Percentiles rank a stretch among this genome's conserved stretches.
These are phyloP conservation scores for Pichia kudriavzevii DNA, from an alignment of 1,139 yeast species.

Conservation along the genomic window DNA sequence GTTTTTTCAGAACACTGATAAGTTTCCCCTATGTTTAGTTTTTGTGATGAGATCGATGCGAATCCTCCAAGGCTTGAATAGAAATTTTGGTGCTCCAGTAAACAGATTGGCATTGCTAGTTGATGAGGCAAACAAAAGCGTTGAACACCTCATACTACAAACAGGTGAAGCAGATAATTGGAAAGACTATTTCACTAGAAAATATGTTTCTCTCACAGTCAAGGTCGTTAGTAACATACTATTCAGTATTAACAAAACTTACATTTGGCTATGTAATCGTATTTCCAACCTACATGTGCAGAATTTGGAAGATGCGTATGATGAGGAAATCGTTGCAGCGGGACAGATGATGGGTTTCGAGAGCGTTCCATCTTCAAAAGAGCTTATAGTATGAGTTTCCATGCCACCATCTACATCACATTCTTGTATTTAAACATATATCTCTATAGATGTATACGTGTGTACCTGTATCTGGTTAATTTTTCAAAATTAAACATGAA, in stretches of 20 bases:
- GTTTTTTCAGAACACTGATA: conserved; percentile 54
- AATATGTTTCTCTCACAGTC: conserved; percentile 15
- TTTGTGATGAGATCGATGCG: conserved; percentile 67
- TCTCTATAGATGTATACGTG: no score
- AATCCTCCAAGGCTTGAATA: conserved; percentile 65
- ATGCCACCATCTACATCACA: neutral
- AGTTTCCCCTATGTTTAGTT: conserved; percentile 59
- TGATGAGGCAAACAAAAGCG: conserved; percentile 37
- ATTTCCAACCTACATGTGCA: conserved; percentile 16
- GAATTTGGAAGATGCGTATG: conserved; percentile 26
- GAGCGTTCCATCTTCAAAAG: conserved; percentile 23
- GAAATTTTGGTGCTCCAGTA: conserved; percentile 62
- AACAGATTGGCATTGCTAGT: conserved; percentile 62
- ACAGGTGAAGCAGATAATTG: conserved; percentile 11
- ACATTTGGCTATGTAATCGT: conserved; percentile 23
- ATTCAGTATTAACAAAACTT: conserved; percentile 18
- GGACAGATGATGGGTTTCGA: conserved; percentile 26
- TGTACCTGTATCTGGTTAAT: no score
- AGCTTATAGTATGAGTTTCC: conserved; percentile 14
- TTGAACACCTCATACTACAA: conserved; percentile 11
- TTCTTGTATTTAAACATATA: no score
- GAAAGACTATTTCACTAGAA: conserved; percentile 14
- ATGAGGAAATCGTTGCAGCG: conserved; percentile 20
- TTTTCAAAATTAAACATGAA: no score
- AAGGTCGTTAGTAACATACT: conserved; percentile 16